phyloP scores from a whole-genome alignment of 2,329 filamentous ascomycete genomes.

The Exserohilum rostratum region DNA sequence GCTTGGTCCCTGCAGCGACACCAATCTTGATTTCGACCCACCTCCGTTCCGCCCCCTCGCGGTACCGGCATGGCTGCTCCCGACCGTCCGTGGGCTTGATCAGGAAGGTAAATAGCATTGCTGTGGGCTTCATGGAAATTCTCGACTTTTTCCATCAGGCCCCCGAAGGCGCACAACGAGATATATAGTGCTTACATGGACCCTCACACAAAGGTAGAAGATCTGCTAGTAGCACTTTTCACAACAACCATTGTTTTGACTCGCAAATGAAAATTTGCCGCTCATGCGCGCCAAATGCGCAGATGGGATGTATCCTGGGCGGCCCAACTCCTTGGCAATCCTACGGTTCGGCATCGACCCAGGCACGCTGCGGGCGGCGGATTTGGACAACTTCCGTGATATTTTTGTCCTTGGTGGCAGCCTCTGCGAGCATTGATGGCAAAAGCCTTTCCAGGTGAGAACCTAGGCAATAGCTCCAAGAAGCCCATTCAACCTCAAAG shows the following conservation, averaged over 20 bases:
- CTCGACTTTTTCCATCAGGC: too few species aligned
- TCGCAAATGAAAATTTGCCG: neutral
- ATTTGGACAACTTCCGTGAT: neutral
- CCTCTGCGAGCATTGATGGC: neutral
- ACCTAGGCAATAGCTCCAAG: neutral
- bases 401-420: neutral
- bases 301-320: neutral
- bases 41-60: neutral
- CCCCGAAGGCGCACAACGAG: too few species aligned
- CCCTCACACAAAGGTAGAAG: too few species aligned
- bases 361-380: neutral
- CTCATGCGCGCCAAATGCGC: neutral
- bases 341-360: neutral
- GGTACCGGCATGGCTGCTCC: too few species aligned
- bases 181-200: too few species aligned
- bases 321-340: neutral
- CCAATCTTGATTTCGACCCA: neutral
- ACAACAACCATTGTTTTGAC: neutral
- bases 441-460: neutral
- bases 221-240: neutral
- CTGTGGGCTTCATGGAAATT: too few species aligned
- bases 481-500: too few species aligned
- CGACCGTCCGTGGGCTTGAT: too few species aligned
- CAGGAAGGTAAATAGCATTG: too few species aligned
- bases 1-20: neutral